phyloP scores from a whole-genome alignment of 2,329 filamentous ascomycete species.

The Apiospora aurea region DNA sequence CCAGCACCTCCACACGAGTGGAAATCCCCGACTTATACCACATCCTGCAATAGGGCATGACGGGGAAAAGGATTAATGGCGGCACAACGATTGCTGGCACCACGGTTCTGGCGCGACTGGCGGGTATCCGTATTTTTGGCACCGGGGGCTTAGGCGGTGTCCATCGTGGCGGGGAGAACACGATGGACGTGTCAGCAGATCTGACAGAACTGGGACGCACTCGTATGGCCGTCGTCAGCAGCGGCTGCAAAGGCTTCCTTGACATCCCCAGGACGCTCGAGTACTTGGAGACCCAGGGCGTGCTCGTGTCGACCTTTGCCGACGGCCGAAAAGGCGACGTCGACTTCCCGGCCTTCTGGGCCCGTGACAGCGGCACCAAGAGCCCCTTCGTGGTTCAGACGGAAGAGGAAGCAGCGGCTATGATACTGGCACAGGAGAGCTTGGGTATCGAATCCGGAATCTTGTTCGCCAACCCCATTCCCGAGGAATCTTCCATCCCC shows the following conservation, averaged over 20 bases:
- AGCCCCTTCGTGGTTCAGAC: constrained; percentile 79
- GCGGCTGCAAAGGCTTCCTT: constrained; percentile 94
- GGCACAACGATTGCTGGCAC: constrained; percentile 95
- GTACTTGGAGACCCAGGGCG: constrained; percentile 74
- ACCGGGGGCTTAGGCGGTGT: constrained; percentile 95
- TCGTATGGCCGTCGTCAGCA: constrained; percentile 85
- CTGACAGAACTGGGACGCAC: constrained; percentile 92
- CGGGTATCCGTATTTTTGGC: constrained; percentile 91
- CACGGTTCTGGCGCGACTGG: constrained; percentile 85
- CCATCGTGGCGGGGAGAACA: constrained; percentile 84
- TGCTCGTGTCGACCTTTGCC: constrained; percentile 87
- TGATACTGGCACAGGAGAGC: constrained; percentile 79
- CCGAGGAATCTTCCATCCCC: constrained; percentile 72
- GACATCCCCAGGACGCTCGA: constrained; percentile 92
- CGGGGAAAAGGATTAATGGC: constrained; percentile 76
- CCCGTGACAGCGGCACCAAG: constrained; percentile 80
- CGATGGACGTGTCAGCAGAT: constrained; percentile 94
- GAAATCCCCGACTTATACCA: constrained; percentile 27
- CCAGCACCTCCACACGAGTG: constrained; percentile 16
- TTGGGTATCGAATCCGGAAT: constrained; percentile 80
- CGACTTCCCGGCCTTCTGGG: constrained; percentile 94
- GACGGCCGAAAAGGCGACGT: constrained; percentile 76
- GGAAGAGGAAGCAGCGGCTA: constrained; percentile 85
- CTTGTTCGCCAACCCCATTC: constrained; percentile 89
- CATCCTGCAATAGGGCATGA: constrained; percentile 58